A percentile compares a stretch with the other conserved stretches of the same genome.
Evolutionary conservation across 2,329 filamentous ascomycete species (phyloP).

Genomic region (Scedosporium boydii): DNA sequence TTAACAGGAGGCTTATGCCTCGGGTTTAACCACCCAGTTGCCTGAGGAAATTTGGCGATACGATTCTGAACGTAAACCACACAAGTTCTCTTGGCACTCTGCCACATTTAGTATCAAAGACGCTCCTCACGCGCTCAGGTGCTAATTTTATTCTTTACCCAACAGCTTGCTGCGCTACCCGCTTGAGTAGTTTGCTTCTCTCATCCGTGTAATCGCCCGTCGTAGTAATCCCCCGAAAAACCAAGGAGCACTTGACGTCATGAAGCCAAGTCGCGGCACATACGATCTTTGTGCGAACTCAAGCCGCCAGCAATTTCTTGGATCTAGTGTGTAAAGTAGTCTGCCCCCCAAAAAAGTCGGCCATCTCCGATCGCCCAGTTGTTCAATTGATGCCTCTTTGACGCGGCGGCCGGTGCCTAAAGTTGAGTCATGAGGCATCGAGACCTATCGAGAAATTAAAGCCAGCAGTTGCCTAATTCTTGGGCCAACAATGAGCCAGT

Average conservation of each 20-base stretch:
- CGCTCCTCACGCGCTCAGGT: no score
- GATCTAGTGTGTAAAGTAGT: no score
- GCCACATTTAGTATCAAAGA: not conserved
- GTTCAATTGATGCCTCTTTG: not conserved
- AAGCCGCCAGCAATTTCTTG: no score
- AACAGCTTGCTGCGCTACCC: no score
- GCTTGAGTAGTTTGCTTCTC: no score
- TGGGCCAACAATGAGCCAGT: not conserved
- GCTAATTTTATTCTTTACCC: no score
- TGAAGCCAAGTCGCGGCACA: no score
- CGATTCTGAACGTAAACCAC: not conserved
- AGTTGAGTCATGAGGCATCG: not conserved
- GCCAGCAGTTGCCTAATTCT: not conserved
- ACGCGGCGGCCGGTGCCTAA: not conserved
- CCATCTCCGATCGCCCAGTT: not conserved
- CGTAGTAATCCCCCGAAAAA: no score
- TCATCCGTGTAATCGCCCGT: no score
- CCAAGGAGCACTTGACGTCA: no score
- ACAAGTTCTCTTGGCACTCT: not conserved
- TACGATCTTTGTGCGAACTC: no score
- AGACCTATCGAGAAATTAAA: not conserved
- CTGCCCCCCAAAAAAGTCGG: not conserved
- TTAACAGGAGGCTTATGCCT: slow-evolving; percentile 9
- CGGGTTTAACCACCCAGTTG: slow-evolving; percentile 18
- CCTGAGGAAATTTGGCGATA: slow-evolving; percentile 14